Evolutionary conservation across 345 rosid genomes (phyloP).

Genomic region (Eucalyptus curtisii): DNA sequence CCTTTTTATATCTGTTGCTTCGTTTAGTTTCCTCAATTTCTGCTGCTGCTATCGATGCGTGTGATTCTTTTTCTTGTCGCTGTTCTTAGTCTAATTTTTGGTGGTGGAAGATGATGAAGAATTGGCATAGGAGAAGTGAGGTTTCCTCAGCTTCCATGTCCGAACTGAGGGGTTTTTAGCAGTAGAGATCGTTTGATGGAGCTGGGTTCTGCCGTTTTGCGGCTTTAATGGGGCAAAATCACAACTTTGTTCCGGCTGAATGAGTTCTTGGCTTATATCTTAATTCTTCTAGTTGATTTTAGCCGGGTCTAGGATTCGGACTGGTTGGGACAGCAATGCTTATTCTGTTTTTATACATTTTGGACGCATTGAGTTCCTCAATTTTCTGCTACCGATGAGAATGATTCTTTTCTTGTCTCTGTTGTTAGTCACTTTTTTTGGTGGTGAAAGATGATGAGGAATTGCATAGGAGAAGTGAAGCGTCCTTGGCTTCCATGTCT

Average conservation of each 20-base stretch:
- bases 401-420: background rate
- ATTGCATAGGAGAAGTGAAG: background rate
- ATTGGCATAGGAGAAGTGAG: background rate
- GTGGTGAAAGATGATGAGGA: background rate
- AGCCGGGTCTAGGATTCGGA: background rate
- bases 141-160: background rate
- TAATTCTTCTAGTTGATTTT: background rate
- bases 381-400: background rate
- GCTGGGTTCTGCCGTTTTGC: background rate
- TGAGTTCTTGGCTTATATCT: background rate
- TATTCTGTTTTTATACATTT: background rate
- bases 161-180: background rate
- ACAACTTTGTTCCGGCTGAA: background rate
- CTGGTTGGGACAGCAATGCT: background rate
- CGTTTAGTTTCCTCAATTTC: background rate
- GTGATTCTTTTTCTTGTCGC: background rate
- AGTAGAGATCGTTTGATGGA: background rate
- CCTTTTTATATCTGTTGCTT: background rate
- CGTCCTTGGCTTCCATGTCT: background rate
- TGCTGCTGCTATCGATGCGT: background rate
- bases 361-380: background rate
- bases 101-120: background rate
- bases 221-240: background rate
- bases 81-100: background rate
- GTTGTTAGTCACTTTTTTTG: background rate